A percentile compares a stretch with the other conserved stretches of the same genome.
Evolutionary conservation across 192 early-diverging fungal genomes (phyloP).

Genomic region (Umbelopsis vinacea): DNA sequence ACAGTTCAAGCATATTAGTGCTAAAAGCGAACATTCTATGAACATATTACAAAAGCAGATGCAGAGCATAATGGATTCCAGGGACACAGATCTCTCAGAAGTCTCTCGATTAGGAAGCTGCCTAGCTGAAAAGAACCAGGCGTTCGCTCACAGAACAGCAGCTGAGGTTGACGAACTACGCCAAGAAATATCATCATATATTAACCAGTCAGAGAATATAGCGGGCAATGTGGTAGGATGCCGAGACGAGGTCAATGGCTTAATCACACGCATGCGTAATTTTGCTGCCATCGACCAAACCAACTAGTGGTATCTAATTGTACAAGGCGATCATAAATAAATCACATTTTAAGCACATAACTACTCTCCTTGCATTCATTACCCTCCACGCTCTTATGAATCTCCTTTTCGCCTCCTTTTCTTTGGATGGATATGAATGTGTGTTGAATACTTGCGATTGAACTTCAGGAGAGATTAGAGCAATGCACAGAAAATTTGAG

Average conservation of each 20-base stretch:
- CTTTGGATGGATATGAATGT: too few relatives aligned
- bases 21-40: slow-evolving; percentile 9
- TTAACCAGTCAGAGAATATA: slow-evolving; percentile 19
- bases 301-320: not conserved
- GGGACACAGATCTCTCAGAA: slow-evolving; percentile 2
- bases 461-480: too few relatives aligned
- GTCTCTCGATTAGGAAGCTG: not conserved
- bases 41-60: slow-evolving; percentile 19
- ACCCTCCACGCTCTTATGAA: too few relatives aligned
- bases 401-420: too few relatives aligned
- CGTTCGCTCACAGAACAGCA: slow-evolving; percentile 20
- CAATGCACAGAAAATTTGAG: too few relatives aligned
- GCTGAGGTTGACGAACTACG: slow-evolving; percentile 14
- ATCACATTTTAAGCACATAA: too few relatives aligned
- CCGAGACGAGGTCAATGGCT: slow-evolving; percentile 31
- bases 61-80: not conserved
- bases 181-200: slow-evolving; percentile 20
- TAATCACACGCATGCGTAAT: slow-evolving; percentile 20
- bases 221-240: slow-evolving; percentile 8
- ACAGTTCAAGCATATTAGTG: slow-evolving; percentile 19
- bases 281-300: not conserved
- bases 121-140: not conserved
- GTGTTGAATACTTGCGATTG: too few relatives aligned
- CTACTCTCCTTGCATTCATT: too few relatives aligned
- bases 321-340: too few relatives aligned